phyloP scores from a whole-genome alignment of 768 basidiomycete genomes.

The Agaricus bisporus region DNA sequence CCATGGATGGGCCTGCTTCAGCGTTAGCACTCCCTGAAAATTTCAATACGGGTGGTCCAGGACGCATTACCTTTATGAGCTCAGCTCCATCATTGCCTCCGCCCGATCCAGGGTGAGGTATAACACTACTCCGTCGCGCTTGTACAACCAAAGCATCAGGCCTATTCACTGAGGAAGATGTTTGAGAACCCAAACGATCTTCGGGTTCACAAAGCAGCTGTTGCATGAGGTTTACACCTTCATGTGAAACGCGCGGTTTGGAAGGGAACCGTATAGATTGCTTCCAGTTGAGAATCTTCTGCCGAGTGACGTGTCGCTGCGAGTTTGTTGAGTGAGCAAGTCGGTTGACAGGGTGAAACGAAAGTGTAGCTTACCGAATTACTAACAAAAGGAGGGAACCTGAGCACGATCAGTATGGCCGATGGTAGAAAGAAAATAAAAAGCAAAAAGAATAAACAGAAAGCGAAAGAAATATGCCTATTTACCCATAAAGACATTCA shows the following conservation, averaged over 20 bases:
- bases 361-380: constrained; percentile 59
- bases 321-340: constrained; percentile 14
- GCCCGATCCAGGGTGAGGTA: constrained; percentile 38
- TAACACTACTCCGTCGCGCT: constrained; percentile 70
- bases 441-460: neutral
- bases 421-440: constrained; percentile 11
- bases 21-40: constrained; percentile 7
- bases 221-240: constrained; percentile 84
- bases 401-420: constrained; percentile 23
- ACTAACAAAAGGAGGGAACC: constrained; percentile 94
- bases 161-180: constrained; percentile 58
- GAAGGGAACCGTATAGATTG: constrained; percentile 82
- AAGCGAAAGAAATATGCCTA: no score
- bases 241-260: constrained; percentile 77
- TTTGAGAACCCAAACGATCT: constrained; percentile 82
- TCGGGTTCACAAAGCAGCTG: constrained; percentile 92
- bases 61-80: constrained; percentile 66
- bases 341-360: constrained; percentile 8
- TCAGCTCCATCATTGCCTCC: constrained; percentile 79
- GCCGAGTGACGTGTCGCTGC: constrained; percentile 88
- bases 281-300: constrained; percentile 97
- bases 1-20: constrained; percentile 72
- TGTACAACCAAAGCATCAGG: constrained; percentile 75
- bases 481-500: constrained; percentile 85
- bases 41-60: constrained; percentile 4